Evolutionary conservation across 2,329 filamentous ascomycete species (phyloP).

Genomic region (Nannizzia gypsea): DNA sequence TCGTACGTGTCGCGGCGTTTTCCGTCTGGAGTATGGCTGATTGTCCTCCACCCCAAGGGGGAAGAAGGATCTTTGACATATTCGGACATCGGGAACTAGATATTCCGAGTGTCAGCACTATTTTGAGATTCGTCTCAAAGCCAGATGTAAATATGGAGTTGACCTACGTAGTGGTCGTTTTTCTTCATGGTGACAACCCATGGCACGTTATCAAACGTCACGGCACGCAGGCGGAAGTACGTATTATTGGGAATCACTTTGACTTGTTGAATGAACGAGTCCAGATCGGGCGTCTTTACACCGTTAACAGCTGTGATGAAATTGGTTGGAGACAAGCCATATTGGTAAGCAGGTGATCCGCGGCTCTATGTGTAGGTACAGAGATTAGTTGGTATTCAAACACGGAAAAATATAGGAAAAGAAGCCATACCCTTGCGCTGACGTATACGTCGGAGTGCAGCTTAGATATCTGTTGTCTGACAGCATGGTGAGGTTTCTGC

Average conservation of each 20-base stretch:
- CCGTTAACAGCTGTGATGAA: conserved; percentile 97
- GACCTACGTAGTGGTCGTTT: conserved; percentile 77
- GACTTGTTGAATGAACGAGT: conserved; percentile 68
- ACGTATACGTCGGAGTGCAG: conserved; percentile 95
- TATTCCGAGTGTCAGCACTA: neutral
- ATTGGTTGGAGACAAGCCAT: conserved; percentile 87
- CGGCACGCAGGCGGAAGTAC: conserved; percentile 93
- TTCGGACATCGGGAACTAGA: conserved; percentile 52
- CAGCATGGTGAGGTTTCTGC: conserved; percentile 88
- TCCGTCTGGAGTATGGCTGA: conserved; percentile 42
- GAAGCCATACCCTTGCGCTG: conserved; percentile 51
- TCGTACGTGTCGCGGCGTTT: conserved; percentile 25
- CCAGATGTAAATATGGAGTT: neutral
- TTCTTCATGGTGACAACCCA: conserved; percentile 99
- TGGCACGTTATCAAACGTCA: conserved; percentile 95
- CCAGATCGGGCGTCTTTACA: conserved; percentile 67
- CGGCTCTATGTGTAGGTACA: conserved; percentile 40
- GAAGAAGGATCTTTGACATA: conserved; percentile 46
- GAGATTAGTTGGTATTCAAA: neutral
- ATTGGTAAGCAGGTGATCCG: conserved; percentile 76
- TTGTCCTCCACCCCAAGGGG: conserved; percentile 46
- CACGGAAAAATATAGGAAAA: neutral
- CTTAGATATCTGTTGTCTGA: conserved; percentile 93
- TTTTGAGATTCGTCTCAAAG: neutral
- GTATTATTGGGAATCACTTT: conserved; percentile 89